These are phyloP conservation scores for Rhizophlyctis rosea DNA, from an alignment of 192 early-diverging fungal species.

Conservation along the genomic window DNA sequence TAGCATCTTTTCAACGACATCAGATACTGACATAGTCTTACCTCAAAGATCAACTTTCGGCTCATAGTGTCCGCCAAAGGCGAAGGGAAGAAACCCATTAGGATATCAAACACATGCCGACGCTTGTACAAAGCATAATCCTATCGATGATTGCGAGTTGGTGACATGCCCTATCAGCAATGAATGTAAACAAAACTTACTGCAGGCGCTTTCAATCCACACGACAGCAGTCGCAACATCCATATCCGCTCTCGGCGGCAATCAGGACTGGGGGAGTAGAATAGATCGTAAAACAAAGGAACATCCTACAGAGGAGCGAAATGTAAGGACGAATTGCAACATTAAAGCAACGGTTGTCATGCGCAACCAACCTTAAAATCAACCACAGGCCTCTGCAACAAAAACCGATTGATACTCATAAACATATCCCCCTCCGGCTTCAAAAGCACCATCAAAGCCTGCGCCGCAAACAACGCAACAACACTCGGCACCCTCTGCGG, in stretches of 20 bases:
- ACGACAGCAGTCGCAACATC: conserved; percentile 64
- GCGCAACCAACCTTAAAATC: conserved; percentile 63
- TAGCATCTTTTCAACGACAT: conserved; percentile 4
- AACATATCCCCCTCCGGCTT: conserved; percentile 76
- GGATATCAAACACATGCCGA: conserved; percentile 67
- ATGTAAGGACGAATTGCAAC: too few species aligned
- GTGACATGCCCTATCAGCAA: neutral
- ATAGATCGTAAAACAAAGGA: conserved; percentile 78
- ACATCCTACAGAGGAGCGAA: conserved; percentile 56
- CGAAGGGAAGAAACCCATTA: conserved; percentile 67
- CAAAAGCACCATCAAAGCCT: conserved; percentile 56
- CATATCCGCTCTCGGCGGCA: conserved; percentile 69
- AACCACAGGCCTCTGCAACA: conserved; percentile 65
- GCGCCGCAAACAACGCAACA: conserved; percentile 66
- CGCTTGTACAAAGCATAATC: conserved; percentile 70
- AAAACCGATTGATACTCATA: conserved; percentile 70
- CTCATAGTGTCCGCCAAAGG: conserved; percentile 56
- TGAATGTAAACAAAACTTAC: conserved; percentile 27
- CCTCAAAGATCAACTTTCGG: conserved; percentile 32
- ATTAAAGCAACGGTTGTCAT: too few species aligned
- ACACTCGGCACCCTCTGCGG: conserved; percentile 62
- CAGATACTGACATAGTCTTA: neutral
- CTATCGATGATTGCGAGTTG: conserved; percentile 16
- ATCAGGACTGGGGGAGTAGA: conserved; percentile 63
- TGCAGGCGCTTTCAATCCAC: conserved; percentile 52